A percentile compares a stretch with the other conserved stretches of the same genome.
Conservation (phyloP, 2,329 filamentous ascomycete genomes). For the Phoma herbarum region DNA sequence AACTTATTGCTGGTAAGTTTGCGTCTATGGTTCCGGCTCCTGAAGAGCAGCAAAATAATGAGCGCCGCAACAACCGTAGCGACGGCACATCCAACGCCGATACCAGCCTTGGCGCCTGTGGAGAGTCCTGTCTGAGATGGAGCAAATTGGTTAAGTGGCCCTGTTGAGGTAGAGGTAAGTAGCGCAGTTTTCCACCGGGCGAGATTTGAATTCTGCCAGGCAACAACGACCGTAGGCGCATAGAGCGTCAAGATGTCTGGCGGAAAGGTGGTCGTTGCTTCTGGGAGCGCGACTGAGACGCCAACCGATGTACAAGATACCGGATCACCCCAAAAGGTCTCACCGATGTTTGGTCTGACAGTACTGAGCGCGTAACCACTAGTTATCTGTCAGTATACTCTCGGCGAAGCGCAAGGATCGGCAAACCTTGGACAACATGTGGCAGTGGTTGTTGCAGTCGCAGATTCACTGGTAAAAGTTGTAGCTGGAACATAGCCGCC, state of each 20-base stretch:
- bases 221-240: conserved; percentile 6
- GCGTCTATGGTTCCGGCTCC: conserved; percentile 1
- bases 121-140: background rate
- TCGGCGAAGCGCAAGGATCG: too few relatives aligned
- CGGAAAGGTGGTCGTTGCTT: background rate
- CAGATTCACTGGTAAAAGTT: background rate
- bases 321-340: conserved; percentile 3
- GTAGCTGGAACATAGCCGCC: conserved; percentile 1
- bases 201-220: conserved; percentile 8
- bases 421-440: conserved; percentile 11
- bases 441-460: background rate
- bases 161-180: background rate
- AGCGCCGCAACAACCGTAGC: background rate
- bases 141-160: too few relatives aligned
- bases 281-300: background rate
- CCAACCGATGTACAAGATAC: conserved; percentile 9
- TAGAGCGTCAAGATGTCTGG: conserved; percentile 1
- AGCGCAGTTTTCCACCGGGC: conserved; percentile 1
- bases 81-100: conserved; percentile 2
- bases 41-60: background rate
- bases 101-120: background rate
- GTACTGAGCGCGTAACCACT: conserved; percentile 7
- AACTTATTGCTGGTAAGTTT: background rate
- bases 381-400: background rate
- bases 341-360: background rate